A percentile compares a stretch with the other conserved stretches of the same genome.
Evolutionary conservation across 352 stramenopile genomes (phyloP).

Genomic region (Peronosclerospora sorghi): DNA sequence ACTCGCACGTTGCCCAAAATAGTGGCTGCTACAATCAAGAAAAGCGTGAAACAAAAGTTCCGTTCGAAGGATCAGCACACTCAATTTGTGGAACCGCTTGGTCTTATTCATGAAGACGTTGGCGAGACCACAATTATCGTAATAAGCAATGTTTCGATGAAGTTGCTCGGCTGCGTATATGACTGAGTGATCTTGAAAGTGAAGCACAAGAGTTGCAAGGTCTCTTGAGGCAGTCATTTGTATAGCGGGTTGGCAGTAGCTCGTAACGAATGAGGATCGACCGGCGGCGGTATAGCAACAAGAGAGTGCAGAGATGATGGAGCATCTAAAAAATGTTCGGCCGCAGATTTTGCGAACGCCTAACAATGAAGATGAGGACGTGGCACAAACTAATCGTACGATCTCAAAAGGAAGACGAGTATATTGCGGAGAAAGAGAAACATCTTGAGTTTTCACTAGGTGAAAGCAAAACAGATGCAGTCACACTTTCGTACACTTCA

Average conservation of each 20-base stretch:
- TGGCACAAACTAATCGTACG: constrained; percentile 61
- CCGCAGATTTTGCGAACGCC: constrained; percentile 16
- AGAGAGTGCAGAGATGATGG: constrained; percentile 23
- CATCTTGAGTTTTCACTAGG: constrained; percentile 82
- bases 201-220: constrained; percentile 28
- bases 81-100: constrained; percentile 24
- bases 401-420: constrained; percentile 74
- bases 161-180: constrained; percentile 32
- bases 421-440: constrained; percentile 74
- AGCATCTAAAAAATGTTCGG: constrained; percentile 34
- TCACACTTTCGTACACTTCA: too few species aligned
- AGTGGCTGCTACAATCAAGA: constrained; percentile 33
- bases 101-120: constrained; percentile 1
- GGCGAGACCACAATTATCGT: constrained; percentile 8
- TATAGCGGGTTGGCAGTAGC: constrained; percentile 46
- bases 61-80: constrained; percentile 28
- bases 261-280: constrained; percentile 56
- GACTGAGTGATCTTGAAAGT: constrained; percentile 27
- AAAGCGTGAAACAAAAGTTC: constrained; percentile 29
- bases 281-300: constrained; percentile 41
- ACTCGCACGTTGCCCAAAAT: constrained; percentile 72
- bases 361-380: too few species aligned
- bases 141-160: constrained; percentile 44
- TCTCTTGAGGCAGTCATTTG: constrained; percentile 28
- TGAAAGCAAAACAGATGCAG: constrained; percentile 80